Base-by-base conservation (phyloP, 2,329 filamentous ascomycete genomes). In the Cercospora sp. region DNA sequence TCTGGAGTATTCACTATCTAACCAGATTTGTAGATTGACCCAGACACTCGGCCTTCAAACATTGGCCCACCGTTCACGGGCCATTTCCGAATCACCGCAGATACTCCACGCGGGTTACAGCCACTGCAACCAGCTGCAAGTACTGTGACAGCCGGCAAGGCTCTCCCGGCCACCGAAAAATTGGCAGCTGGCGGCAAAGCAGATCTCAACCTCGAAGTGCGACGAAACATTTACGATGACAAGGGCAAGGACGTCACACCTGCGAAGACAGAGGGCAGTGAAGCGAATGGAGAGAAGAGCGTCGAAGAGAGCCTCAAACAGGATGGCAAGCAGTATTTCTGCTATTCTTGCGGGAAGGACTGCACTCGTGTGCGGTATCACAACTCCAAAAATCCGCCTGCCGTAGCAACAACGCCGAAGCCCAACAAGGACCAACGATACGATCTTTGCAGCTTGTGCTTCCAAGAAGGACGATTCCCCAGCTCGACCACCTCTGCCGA, bases 31-130 rank as follows among this genome's bases (percentile, higher is more conserved):
- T 71, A 98, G 94, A 94, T 99, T 76, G 95, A 99, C 81, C 92
- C 94, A 31, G 94, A 97, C 78, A 94, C 95, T 73, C 88, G 95
- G 67, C 95, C 95, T 9, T 97, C 95, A 1, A 95, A 94, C 79
- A 94, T 98, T 73, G 94, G 94, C 0, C 94, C 95, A 3, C 95
- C 95, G 6, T 98, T 97, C 77, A 99, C 95, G 3, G 95, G 95
- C 45, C 95, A 99, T 79, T 99, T 99, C 86, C 91, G 93, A 79
- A 90, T 98, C 69, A 94, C 94, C 66, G 95, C 93, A 77, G 95
- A 99, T 79, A 99, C 95, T 0, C 95, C 95, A 63, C 90, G 95
- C 67, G 95, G 95, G 42, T 86, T 99, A 62, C 94, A 98, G 79
- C 91, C 94, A 26, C 97, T 94, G 87, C 95, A 99, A 78, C 95